These are phyloP conservation scores for Leishmania major DNA, from an alignment of 208 protist species.

Conservation along the genomic window DNA sequence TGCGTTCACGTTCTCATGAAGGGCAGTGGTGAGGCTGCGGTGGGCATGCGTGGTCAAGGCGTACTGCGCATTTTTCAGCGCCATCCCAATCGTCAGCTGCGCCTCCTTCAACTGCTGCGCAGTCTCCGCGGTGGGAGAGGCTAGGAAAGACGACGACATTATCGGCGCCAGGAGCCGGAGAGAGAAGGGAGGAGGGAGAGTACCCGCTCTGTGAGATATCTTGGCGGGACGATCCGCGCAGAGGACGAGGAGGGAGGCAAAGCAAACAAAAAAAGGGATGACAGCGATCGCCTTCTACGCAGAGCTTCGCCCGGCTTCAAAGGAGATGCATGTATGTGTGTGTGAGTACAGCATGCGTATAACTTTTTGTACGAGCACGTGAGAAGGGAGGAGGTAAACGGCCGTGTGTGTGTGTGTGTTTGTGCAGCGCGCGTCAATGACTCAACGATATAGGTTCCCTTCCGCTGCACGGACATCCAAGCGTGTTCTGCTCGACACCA, in stretches of 20 bases:
- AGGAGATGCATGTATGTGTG: not conserved
- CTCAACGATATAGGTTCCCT: not conserved
- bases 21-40: constrained; percentile 38
- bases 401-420: not conserved
- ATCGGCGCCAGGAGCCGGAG: not conserved
- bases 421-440: not conserved
- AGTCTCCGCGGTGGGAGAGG: constrained; percentile 24
- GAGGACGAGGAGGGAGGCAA: not conserved
- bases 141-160: not conserved
- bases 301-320: not conserved
- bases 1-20: constrained; percentile 50
- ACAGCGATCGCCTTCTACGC: not conserved
- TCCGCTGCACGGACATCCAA: not conserved
- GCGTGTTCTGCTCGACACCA: not conserved
- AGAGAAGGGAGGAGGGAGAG: not conserved
- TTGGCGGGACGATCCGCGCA: not conserved
- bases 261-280: not conserved
- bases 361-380: not conserved
- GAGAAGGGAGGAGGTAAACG: not conserved
- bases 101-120: constrained; percentile 42
- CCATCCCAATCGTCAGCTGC: constrained; percentile 56
- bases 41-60: constrained; percentile 47
- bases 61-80: constrained; percentile 67
- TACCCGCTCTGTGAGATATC: not conserved
- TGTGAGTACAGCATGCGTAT: not conserved